Evolutionary conservation across 768 basidiomycete genomes (phyloP), one percentile per base, ranked within the genome.

Genomic region (Termitomyces sp.): DNA sequence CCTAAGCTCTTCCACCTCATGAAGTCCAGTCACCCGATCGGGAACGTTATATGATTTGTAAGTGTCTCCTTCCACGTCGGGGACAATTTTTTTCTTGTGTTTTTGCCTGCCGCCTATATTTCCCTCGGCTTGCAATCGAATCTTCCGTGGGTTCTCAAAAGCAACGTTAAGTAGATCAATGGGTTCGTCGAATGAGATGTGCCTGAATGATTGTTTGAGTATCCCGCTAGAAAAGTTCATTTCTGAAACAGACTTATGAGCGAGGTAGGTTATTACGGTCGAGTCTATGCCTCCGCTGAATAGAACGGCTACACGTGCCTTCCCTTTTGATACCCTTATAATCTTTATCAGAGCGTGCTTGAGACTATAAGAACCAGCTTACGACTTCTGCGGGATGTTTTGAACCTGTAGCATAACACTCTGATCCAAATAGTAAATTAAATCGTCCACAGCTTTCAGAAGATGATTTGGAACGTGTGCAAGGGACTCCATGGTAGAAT

Each of bases 211-310:
- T 55, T 27, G 20, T 55, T 27, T 30, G 55, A 24, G 47, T 60
- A 39, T 42, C 27, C 20, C 41, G n/a, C 30, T 20, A 8, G 12
- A 27, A 36, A 55, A 8, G 47, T 16, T 34, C 52, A 42, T 16
- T 16, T 13, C 37, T 16, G 39, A 30, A 33, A 67, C 81, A 54
- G 66, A 91, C 89, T 76, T 77, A 66, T 95, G 82, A 1, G 93
- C 90, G 6, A 99, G 76, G 66, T 83, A 88, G 0, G 95, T 85
- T 7, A 98, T 66, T 42, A 91, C 75, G 0, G 95, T 88, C 12
- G 88, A 98, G 69, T 99, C 97, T 46, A 99, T 93, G 0, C 97
- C 97, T 33, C 97, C 97, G 39, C 93, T 96, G 71, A 98, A 99
- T 9, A 99, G 80, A 9, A 99, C 79, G 2, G 89, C 94, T 3